A percentile compares a stretch with the other conserved stretches of the same genome.
Evolutionary conservation across 1,284 basidiomycete genomes (phyloP).

Genomic region (Ustanciosporium gigantosporum): DNA sequence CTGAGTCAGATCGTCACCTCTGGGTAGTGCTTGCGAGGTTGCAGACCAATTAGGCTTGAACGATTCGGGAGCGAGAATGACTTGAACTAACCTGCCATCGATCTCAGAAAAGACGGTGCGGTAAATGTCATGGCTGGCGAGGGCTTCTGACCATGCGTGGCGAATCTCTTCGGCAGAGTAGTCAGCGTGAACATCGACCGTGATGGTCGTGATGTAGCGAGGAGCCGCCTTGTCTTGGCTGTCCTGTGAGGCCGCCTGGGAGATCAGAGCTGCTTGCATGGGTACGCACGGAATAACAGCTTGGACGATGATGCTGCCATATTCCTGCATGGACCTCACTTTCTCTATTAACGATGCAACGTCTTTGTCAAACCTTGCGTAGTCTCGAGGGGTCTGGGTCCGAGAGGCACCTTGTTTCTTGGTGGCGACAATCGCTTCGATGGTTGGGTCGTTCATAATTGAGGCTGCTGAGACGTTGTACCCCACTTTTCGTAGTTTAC

Average conservation of each 20-base stretch:
- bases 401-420: background rate
- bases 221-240: slow-evolving; percentile 4
- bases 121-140: slow-evolving; percentile 40
- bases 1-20: slow-evolving; percentile 1
- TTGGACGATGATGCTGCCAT: slow-evolving; percentile 1
- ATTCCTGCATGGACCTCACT: slow-evolving; percentile 6
- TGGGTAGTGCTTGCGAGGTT: background rate
- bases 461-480: slow-evolving; percentile 20
- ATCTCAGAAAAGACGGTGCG: slow-evolving; percentile 44
- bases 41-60: slow-evolving; percentile 9
- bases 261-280: slow-evolving; percentile 47
- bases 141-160: slow-evolving; percentile 19
- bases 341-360: slow-evolving; percentile 8
- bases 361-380: slow-evolving; percentile 4
- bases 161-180: slow-evolving; percentile 7
- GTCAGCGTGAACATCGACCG: slow-evolving; percentile 4
- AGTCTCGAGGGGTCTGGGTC: background rate
- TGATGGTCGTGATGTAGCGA: slow-evolving; percentile 46
- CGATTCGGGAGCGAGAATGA: slow-evolving; percentile 13
- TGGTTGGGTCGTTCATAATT: slow-evolving; percentile 37
- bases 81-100: slow-evolving; percentile 24
- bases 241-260: slow-evolving; percentile 25
- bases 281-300: slow-evolving; percentile 43
- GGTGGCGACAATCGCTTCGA: slow-evolving; percentile 32
- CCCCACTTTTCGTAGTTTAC: slow-evolving; percentile 31